phyloP scores from a whole-genome alignment of 164 flowering plant genomes.

The Buxus sempervirens region DNA sequence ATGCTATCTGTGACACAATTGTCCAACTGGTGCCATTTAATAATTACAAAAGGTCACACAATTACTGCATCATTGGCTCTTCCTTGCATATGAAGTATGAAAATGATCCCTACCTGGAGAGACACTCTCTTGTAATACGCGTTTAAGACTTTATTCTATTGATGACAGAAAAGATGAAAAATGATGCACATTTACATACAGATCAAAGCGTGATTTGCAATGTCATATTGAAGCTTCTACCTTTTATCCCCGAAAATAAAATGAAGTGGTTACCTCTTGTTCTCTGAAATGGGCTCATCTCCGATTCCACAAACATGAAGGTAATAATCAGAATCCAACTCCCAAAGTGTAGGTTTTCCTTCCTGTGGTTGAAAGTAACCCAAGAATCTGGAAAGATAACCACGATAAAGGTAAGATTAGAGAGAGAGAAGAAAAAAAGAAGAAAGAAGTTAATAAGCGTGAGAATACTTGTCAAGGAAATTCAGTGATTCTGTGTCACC shows the following conservation, averaged over 20 bases:
- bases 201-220: not conserved
- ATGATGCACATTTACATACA: not conserved
- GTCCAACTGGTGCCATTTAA: too few species aligned
- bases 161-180: too few species aligned
- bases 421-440: too few species aligned
- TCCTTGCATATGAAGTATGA: too few species aligned
- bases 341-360: slow-evolving; percentile 98
- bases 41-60: too few species aligned
- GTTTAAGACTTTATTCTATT: too few species aligned
- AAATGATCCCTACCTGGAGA: too few species aligned
- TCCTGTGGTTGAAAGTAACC: slow-evolving; percentile 96
- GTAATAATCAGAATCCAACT: slow-evolving; percentile 94
- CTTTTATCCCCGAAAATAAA: too few species aligned
- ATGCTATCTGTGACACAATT: too few species aligned
- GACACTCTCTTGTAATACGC: too few species aligned
- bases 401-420: slow-evolving; percentile 2
- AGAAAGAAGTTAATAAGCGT: not conserved
- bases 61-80: too few species aligned
- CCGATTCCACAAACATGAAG: slow-evolving; percentile 90
- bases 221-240: not conserved
- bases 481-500: not conserved
- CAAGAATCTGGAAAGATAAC: slow-evolving; percentile 59
- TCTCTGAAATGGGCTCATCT: slow-evolving; percentile 56
- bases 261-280: slow-evolving; percentile 49
- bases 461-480: not conserved